phyloP scores from a whole-genome alignment of 2,329 filamentous ascomycete species.

The Fusarium transvaalense region DNA sequence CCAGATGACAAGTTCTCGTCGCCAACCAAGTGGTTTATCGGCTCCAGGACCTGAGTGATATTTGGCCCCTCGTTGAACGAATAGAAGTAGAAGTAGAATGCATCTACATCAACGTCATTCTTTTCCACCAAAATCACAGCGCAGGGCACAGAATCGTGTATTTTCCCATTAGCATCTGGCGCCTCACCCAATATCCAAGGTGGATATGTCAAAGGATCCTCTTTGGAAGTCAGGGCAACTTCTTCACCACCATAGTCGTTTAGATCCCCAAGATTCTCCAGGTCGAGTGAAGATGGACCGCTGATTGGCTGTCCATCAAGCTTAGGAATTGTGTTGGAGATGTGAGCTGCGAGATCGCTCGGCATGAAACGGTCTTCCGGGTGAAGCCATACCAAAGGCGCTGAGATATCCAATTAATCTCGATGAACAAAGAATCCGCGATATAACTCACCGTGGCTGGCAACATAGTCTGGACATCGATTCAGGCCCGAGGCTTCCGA shows the following conservation, averaged over 20 bases:
- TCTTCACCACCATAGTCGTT: conserved; percentile 36
- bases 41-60: conserved; percentile 51
- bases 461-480: conserved; percentile 49
- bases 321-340: conserved; percentile 49
- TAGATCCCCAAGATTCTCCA: conserved; percentile 50
- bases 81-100: conserved; percentile 55
- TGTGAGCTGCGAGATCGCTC: conserved; percentile 49
- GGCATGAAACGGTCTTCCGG: conserved; percentile 51
- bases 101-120: conserved; percentile 46
- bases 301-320: conserved; percentile 34
- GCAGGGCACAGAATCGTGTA: conserved; percentile 48
- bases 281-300: conserved; percentile 39
- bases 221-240: conserved; percentile 45
- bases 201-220: conserved; percentile 47
- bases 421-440: not conserved
- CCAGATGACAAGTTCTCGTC: conserved; percentile 29
- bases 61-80: conserved; percentile 52
- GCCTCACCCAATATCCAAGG: conserved; percentile 48
- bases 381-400: conserved; percentile 52
- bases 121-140: conserved; percentile 51
- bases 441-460: conserved; percentile 47
- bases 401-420: conserved; percentile 28
- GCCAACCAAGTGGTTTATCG: conserved; percentile 41
- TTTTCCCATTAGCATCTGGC: conserved; percentile 39
- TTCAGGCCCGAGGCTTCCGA: conserved; percentile 17